phyloP scores from a whole-genome alignment of 2,329 filamentous ascomycete species.

The Coniochaeta ligniaria region DNA sequence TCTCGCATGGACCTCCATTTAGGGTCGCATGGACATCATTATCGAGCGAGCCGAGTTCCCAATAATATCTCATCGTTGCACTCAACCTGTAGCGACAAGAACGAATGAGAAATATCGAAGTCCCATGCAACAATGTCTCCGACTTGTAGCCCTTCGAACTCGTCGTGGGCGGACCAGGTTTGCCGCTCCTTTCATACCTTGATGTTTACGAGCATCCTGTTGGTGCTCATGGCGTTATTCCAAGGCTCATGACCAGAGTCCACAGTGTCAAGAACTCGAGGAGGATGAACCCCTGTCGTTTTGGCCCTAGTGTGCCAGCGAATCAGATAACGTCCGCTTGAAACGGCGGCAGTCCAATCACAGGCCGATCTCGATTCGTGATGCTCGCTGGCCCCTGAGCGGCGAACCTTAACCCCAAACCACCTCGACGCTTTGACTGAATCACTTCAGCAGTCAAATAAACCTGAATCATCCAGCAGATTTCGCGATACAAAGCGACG shows the following conservation, averaged over 20 bases:
- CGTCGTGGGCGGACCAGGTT: too few relatives aligned
- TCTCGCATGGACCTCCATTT: neutral
- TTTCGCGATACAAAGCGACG: neutral
- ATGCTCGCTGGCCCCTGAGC: neutral
- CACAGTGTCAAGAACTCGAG: too few relatives aligned
- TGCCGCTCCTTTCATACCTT: too few relatives aligned
- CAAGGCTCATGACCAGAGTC: too few relatives aligned
- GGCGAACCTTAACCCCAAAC: neutral
- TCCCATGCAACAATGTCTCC: too few relatives aligned
- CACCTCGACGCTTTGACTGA: neutral
- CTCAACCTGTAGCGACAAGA: neutral
- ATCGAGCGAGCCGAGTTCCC: neutral
- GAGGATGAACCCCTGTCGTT: neutral
- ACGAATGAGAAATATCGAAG: neutral
- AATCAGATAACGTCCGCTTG: constrained; percentile 7
- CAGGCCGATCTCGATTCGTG: neutral
- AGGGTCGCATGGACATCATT: neutral
- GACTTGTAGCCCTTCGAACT: too few relatives aligned
- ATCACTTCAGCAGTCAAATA: neutral
- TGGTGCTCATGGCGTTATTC: too few relatives aligned
- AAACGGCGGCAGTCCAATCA: constrained; percentile 8
- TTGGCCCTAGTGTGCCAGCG: constrained; percentile 3
- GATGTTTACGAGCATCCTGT: too few relatives aligned
- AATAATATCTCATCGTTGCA: neutral
- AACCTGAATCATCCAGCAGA: neutral